Evolutionary conservation across 768 basidiomycete genomes (phyloP).

Genomic region (Lyophyllum shimeji): DNA sequence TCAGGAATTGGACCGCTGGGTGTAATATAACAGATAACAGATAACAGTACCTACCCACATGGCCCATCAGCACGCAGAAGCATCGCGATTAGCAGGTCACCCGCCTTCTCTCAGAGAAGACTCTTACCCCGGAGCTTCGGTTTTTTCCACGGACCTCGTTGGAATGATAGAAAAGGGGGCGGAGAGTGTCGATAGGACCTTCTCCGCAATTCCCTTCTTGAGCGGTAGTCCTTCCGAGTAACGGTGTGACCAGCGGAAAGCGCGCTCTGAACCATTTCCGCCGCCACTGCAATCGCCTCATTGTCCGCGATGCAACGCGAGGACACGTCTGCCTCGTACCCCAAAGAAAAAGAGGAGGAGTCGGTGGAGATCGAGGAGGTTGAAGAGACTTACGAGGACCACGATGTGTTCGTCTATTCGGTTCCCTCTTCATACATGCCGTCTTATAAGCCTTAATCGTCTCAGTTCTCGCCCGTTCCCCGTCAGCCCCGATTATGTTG

Average conservation of each 20-base stretch:
- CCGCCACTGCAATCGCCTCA: not conserved
- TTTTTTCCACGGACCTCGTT: not conserved
- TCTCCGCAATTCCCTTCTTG: conserved; percentile 8
- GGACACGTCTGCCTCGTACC: conserved; percentile 12
- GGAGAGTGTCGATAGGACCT: not conserved
- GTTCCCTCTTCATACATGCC: not conserved
- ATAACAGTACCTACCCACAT: conserved; percentile 18
- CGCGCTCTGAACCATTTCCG: conserved; percentile 4
- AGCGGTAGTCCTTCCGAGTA: not conserved
- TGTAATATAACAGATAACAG: too few relatives aligned
- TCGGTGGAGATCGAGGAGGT: conserved; percentile 12
- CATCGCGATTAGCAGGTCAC: not conserved
- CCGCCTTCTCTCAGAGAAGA: not conserved
- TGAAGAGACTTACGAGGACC: conserved; percentile 31
- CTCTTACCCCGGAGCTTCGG: conserved; percentile 8
- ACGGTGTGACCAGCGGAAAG: conserved; percentile 1
- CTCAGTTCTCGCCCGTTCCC: conserved; percentile 51
- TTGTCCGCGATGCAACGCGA: conserved; percentile 1
- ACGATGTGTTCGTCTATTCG: conserved; percentile 35
- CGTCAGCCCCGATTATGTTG: conserved; percentile 43
- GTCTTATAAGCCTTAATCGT: not conserved
- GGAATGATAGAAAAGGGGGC: conserved; percentile 8
- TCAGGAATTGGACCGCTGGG: too few relatives aligned
- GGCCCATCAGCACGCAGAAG: conserved; percentile 11
- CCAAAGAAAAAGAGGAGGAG: conserved; percentile 28